phyloP scores from a whole-genome alignment of 2,329 filamentous ascomycete genomes.

The Xylariales sp. region DNA sequence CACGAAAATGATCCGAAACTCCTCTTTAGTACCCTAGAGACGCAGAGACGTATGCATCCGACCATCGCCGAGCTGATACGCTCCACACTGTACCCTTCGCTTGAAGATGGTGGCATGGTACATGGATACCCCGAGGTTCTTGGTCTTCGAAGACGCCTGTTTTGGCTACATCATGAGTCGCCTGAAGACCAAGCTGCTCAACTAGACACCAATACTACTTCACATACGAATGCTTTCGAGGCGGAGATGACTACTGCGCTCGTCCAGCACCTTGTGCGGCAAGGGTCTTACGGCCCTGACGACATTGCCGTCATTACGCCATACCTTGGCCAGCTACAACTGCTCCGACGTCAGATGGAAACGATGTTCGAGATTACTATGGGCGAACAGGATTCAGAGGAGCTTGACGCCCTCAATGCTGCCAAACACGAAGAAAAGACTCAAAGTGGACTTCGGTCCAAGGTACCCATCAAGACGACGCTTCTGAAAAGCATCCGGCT shows the following conservation, averaged over 20 bases:
- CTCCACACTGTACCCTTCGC: constrained; percentile 45
- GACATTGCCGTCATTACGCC: constrained; percentile 70
- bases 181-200: constrained; percentile 24
- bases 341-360: constrained; percentile 60
- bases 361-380: constrained; percentile 39
- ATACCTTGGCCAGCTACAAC: constrained; percentile 53
- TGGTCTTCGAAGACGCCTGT: constrained; percentile 45
- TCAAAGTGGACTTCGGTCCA: background rate
- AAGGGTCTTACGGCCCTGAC: constrained; percentile 52
- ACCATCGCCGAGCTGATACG: constrained; percentile 50
- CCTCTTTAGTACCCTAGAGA: constrained; percentile 35
- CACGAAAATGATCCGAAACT: constrained; percentile 19
- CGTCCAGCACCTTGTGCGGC: constrained; percentile 59
- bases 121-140: constrained; percentile 36
- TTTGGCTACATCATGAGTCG: constrained; percentile 42
- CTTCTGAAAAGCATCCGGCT: constrained; percentile 47
- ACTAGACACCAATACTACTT: constrained; percentile 33
- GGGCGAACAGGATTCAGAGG: constrained; percentile 37
- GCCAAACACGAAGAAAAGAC: constrained; percentile 19
- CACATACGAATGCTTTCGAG: constrained; percentile 55
- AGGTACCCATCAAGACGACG: constrained; percentile 29
- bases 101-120: constrained; percentile 40
- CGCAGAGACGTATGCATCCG: constrained; percentile 57
- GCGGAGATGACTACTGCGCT: constrained; percentile 58
- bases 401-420: constrained; percentile 26